Percentiles rank a stretch among this genome's conserved stretches.
Evolutionary conservation across 306 rosid species (phyloP).

Genomic region (Spatholobus suberectus): DNA sequence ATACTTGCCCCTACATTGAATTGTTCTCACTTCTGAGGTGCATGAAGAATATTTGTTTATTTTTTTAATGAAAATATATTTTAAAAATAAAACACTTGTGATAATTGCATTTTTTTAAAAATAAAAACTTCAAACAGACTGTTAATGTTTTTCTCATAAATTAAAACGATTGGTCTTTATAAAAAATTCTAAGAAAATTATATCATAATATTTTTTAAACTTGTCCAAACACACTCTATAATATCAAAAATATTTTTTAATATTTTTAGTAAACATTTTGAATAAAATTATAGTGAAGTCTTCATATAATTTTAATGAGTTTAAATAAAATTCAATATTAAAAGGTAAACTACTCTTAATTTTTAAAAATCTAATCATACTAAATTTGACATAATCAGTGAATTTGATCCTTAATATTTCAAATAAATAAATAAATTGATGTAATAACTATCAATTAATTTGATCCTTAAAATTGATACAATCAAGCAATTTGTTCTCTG

Average conservation of each 20-base stretch:
- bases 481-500: no score
- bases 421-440: no score
- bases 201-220: background rate
- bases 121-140: background rate
- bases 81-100: background rate
- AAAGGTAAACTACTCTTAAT: background rate
- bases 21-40: background rate
- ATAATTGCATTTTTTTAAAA: background rate
- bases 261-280: background rate
- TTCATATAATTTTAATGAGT: background rate
- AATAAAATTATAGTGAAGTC: background rate
- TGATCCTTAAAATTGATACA: no score
- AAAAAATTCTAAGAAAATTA: no score
- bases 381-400: background rate
- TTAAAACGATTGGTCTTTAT: background rate
- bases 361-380: background rate
- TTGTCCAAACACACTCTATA: background rate
- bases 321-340: no score
- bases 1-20: no score
- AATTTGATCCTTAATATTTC: background rate
- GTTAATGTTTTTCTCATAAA: background rate
- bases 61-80: background rate
- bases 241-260: background rate
- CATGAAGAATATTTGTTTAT: constrained; percentile 3
- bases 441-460: no score